Evolutionary conservation across 73 alveolate species (phyloP).

Genomic region (Paramecium pentaurelia): DNA sequence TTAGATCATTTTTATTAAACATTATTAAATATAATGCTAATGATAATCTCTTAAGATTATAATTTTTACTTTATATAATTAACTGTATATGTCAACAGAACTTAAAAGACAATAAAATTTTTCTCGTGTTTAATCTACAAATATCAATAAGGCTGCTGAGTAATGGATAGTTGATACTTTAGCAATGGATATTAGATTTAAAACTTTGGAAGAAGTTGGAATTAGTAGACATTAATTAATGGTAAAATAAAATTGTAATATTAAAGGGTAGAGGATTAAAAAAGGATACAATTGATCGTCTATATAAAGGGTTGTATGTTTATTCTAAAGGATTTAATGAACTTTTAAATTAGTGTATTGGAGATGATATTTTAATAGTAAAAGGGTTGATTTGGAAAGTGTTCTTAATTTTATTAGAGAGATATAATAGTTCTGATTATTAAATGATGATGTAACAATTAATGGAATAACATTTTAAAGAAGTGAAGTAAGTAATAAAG

Average conservation of each 20-base stretch:
- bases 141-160: neutral
- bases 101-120: neutral
- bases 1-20: no score
- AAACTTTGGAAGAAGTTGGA: neutral
- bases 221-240: neutral
- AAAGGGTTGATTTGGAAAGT: neutral
- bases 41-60: neutral
- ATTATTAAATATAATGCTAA: no score
- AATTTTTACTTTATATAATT: neutral
- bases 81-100: neutral
- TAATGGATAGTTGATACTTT: conserved; percentile 18
- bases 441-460: neutral
- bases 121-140: neutral
- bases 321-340: conserved; percentile 32
- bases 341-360: neutral
- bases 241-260: neutral
- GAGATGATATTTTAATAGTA: neutral
- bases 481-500: neutral
- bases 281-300: neutral
- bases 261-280: neutral
- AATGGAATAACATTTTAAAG: conserved; percentile 5
- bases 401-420: neutral
- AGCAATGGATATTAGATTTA: neutral
- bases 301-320: conserved; percentile 7
- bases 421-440: conserved; percentile 22